phyloP scores from a whole-genome alignment of 179 eudicot genomes.

The Vitellaria paradoxa region DNA sequence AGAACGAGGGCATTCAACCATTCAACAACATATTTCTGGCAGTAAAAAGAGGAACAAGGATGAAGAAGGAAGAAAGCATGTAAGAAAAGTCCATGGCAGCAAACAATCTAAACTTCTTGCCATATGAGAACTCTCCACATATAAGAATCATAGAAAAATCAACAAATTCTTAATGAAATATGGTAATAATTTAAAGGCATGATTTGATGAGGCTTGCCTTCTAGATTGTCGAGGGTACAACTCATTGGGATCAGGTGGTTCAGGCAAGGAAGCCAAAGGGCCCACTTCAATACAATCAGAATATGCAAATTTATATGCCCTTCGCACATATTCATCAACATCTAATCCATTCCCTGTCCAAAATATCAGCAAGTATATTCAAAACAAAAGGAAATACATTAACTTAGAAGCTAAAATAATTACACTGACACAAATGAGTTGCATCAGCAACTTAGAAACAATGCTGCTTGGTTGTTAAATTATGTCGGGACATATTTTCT shows the following conservation, averaged over 20 bases:
- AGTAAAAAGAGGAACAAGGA: slow-evolving; percentile 3
- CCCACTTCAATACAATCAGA: slow-evolving; percentile 97
- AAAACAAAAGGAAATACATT: not conserved
- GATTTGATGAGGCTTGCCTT: slow-evolving; percentile 52
- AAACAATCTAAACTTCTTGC: not conserved
- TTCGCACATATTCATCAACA: slow-evolving; percentile 96
- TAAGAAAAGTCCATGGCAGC: not conserved
- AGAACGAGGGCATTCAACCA: not conserved
- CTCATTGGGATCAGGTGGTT: slow-evolving; percentile 94
- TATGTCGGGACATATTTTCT: not conserved
- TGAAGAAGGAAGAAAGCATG: slow-evolving; percentile 6
- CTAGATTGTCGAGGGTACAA: slow-evolving; percentile 88
- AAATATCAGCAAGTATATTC: not conserved
- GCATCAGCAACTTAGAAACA: slow-evolving; percentile 9
- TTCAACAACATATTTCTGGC: not conserved
- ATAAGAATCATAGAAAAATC: not conserved
- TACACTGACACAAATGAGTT: not conserved
- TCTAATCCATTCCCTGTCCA: slow-evolving; percentile 89
- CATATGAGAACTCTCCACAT: not conserved
- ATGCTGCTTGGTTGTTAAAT: not conserved
- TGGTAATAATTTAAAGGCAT: not conserved
- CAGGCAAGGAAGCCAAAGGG: slow-evolving; percentile 87
- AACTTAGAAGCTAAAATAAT: not conserved
- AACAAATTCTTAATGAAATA: not conserved
- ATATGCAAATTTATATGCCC: slow-evolving; percentile 92